Evolutionary conservation across 2,329 filamentous ascomycete genomes (phyloP).

Genomic region (Cladosporium sp.): DNA sequence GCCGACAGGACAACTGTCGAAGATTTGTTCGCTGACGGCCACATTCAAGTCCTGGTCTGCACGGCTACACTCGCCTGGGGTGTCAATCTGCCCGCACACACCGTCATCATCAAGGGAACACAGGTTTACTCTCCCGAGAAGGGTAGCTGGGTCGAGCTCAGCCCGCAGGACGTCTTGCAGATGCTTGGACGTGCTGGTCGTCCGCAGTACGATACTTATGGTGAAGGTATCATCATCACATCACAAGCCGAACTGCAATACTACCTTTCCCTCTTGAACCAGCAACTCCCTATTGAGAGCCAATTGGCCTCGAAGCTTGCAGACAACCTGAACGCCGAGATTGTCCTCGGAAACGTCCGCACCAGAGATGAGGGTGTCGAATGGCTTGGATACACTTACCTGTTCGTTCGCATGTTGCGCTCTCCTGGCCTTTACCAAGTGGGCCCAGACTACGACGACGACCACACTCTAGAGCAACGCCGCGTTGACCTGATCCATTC

Average conservation of each 20-base stretch:
- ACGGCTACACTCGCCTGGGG: slow-evolving; percentile 99
- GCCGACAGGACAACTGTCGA: slow-evolving; percentile 94
- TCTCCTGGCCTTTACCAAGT: slow-evolving; percentile 95
- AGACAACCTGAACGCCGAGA: slow-evolving; percentile 93
- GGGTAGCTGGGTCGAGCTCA: slow-evolving; percentile 96
- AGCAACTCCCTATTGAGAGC: slow-evolving; percentile 95
- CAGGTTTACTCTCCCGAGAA: slow-evolving; percentile 98
- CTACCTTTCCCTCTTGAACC: slow-evolving; percentile 93
- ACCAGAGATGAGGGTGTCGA: slow-evolving; percentile 95
- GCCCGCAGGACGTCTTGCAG: slow-evolving; percentile 94
- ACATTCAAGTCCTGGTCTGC: slow-evolving; percentile 92
- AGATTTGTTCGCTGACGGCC: slow-evolving; percentile 86
- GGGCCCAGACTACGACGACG: slow-evolving; percentile 90
- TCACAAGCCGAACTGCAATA: slow-evolving; percentile 94
- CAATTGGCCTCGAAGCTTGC: slow-evolving; percentile 91
- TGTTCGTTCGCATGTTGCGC: slow-evolving; percentile 95
- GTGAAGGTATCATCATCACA: slow-evolving; percentile 98
- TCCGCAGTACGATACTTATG: slow-evolving; percentile 95
- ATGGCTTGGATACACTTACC: slow-evolving; percentile 97
- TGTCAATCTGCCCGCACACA: slow-evolving; percentile 96
- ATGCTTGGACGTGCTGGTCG: slow-evolving; percentile 97
- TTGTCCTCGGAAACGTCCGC: slow-evolving; percentile 90
- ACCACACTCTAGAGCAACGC: slow-evolving; percentile 89
- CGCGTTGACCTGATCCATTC: slow-evolving; percentile 97
- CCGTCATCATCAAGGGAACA: slow-evolving; percentile 98